Evolutionary conservation across 768 basidiomycete genomes (phyloP).

Genomic region (Psilocybe cubensis): DNA sequence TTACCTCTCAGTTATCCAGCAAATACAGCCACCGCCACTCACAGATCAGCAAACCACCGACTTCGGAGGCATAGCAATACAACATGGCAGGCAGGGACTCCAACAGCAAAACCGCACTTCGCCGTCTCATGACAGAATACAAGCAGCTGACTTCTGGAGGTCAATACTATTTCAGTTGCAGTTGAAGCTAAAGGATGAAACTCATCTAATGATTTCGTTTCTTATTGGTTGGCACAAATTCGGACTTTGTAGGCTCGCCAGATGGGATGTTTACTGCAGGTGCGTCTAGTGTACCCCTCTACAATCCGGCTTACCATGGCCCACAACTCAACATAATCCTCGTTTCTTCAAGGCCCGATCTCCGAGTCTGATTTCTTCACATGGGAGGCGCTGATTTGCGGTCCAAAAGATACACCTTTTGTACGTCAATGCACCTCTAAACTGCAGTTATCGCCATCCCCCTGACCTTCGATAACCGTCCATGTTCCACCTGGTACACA

Average conservation of each 20-base stretch:
- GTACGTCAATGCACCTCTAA: conserved; percentile 49
- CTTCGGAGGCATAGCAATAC: neutral
- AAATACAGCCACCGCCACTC: neutral
- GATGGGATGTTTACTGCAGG: conserved; percentile 98
- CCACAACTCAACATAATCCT: neutral
- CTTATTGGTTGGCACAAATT: too few relatives aligned
- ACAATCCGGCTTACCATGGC: neutral
- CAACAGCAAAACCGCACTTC: conserved; percentile 70
- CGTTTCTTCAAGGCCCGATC: conserved; percentile 60
- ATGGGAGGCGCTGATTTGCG: conserved; percentile 94
- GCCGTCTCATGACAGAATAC: conserved; percentile 93
- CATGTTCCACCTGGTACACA: neutral
- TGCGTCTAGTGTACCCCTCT: conserved; percentile 23
- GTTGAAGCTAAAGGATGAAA: neutral
- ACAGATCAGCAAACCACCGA: neutral
- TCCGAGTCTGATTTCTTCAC: conserved; percentile 94
- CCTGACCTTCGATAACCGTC: neutral
- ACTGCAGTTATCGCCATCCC: neutral
- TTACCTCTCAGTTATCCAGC: neutral
- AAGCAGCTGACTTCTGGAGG: conserved; percentile 83
- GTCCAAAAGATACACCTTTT: conserved; percentile 94
- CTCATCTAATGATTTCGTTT: neutral
- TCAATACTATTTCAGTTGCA: conserved; percentile 38
- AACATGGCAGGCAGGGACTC: conserved; percentile 39
- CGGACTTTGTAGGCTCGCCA: conserved; percentile 60